Percentiles rank a stretch among this genome's conserved stretches.
Evolutionary conservation across 768 basidiomycete genomes (phyloP).

Genomic region (Boletus patriciae): DNA sequence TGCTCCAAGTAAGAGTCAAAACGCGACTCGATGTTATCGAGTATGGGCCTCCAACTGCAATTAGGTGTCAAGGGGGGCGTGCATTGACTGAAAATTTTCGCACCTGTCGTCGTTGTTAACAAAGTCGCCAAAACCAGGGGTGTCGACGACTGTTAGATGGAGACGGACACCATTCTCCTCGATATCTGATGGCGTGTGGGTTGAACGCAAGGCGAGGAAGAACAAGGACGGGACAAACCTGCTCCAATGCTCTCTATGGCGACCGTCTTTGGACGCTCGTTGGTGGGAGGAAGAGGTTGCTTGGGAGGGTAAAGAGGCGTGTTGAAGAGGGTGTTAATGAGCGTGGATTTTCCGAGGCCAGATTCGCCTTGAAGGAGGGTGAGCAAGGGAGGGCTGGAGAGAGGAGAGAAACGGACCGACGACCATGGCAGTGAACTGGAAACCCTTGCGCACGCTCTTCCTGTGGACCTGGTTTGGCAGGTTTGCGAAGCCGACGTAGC

Average conservation of each 20-base stretch:
- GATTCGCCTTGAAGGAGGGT: slow-evolving; percentile 74
- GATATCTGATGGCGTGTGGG: slow-evolving; percentile 66
- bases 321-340: slow-evolving; percentile 98
- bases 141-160: slow-evolving; percentile 98
- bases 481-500: slow-evolving; percentile 96
- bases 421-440: slow-evolving; percentile 99
- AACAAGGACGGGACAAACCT: slow-evolving; percentile 49
- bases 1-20: slow-evolving; percentile 98
- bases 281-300: slow-evolving; percentile 77
- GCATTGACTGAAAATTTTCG: slow-evolving; percentile 22
- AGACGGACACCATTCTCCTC: slow-evolving; percentile 98
- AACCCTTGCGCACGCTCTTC: slow-evolving; percentile 96
- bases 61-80: slow-evolving; percentile 18
- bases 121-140: slow-evolving; percentile 98
- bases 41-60: slow-evolving; percentile 93
- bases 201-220: slow-evolving; percentile 7
- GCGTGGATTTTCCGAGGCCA: slow-evolving; percentile 96
- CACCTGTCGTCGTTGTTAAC: slow-evolving; percentile 99
- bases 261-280: slow-evolving; percentile 89
- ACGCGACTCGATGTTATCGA: slow-evolving; percentile 97
- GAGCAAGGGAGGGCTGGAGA: slow-evolving; percentile 7
- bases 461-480: slow-evolving; percentile 99
- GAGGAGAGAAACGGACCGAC: slow-evolving; percentile 69
- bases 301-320: slow-evolving; percentile 92
- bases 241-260: slow-evolving; percentile 98